A percentile compares a stretch with the other conserved stretches of the same genome.
Conservation (phyloP, 2,329 filamentous ascomycete species). For the Xylaria multiplex region DNA sequence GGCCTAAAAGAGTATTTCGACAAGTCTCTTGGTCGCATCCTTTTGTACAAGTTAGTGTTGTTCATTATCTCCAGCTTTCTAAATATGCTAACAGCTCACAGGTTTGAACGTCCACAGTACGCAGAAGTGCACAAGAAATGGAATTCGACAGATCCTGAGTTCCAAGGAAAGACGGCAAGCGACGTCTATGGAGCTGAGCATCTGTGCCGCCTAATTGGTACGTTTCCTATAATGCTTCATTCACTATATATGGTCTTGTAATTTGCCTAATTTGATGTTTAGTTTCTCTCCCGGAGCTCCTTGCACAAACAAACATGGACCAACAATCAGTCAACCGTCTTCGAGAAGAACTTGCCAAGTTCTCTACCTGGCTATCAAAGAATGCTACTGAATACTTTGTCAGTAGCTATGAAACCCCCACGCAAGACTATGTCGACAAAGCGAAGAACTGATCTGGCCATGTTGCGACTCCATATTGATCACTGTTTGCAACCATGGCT, state of each 20-base stretch:
- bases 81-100: slow-evolving; percentile 50
- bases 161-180: slow-evolving; percentile 75
- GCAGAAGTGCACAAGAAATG: slow-evolving; percentile 78
- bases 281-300: slow-evolving; percentile 92
- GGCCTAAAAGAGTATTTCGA: slow-evolving; percentile 96
- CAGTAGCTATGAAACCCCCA: slow-evolving; percentile 77
- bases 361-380: slow-evolving; percentile 85
- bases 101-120: slow-evolving; percentile 92
- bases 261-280: slow-evolving; percentile 33
- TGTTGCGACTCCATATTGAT: background rate
- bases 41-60: slow-evolving; percentile 76
- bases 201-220: slow-evolving; percentile 87
- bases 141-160: slow-evolving; percentile 68
- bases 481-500: background rate
- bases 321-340: slow-evolving; percentile 87
- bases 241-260: slow-evolving; percentile 6
- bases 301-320: slow-evolving; percentile 99
- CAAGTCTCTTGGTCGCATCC: slow-evolving; percentile 83
- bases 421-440: slow-evolving; percentile 76
- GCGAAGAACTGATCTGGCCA: slow-evolving; percentile 53
- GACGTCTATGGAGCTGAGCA: slow-evolving; percentile 96
- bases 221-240: slow-evolving; percentile 43
- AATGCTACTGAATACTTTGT: slow-evolving; percentile 82
- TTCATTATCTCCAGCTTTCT: background rate
- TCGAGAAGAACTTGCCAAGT: slow-evolving; percentile 86